Evolutionary conservation across 176 grass and related monocot genomes (phyloP).

Genomic region (Avena sativa): DNA sequence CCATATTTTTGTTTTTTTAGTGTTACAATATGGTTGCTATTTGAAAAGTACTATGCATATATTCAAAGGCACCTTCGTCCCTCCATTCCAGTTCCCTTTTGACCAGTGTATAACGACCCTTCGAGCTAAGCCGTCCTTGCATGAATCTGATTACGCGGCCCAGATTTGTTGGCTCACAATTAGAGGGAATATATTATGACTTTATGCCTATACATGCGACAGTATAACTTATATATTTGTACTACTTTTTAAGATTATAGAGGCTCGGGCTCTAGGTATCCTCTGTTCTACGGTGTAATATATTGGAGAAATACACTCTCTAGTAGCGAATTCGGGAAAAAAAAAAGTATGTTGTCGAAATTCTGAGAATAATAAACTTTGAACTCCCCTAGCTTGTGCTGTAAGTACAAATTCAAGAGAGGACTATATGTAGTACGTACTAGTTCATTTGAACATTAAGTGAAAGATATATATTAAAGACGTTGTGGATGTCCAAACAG

Average conservation of each 20-base stretch:
- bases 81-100: slow-evolving; percentile 38
- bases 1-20: neutral
- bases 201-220: slow-evolving; percentile 39
- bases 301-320: slow-evolving; percentile 6
- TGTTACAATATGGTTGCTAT: slow-evolving; percentile 41
- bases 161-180: slow-evolving; percentile 49
- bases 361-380: slow-evolving; percentile 36
- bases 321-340: neutral
- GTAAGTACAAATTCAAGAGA: slow-evolving; percentile 2
- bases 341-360: neutral
- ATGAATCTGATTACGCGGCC: slow-evolving; percentile 43
- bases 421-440: neutral
- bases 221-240: slow-evolving; percentile 23
- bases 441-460: neutral
- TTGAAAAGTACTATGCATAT: slow-evolving; percentile 48
- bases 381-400: slow-evolving; percentile 7
- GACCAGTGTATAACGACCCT: slow-evolving; percentile 49
- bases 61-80: neutral
- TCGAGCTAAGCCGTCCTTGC: slow-evolving; percentile 39
- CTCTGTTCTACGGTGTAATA: slow-evolving; percentile 31
- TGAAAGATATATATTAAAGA: neutral
- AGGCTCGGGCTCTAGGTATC: slow-evolving; percentile 14
- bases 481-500: too few relatives aligned
- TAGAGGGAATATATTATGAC: slow-evolving; percentile 44
- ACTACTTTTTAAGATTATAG: slow-evolving; percentile 4